Evolutionary conservation across 2,329 filamentous ascomycete genomes (phyloP).

Genomic region (Neospermospora avenae): DNA sequence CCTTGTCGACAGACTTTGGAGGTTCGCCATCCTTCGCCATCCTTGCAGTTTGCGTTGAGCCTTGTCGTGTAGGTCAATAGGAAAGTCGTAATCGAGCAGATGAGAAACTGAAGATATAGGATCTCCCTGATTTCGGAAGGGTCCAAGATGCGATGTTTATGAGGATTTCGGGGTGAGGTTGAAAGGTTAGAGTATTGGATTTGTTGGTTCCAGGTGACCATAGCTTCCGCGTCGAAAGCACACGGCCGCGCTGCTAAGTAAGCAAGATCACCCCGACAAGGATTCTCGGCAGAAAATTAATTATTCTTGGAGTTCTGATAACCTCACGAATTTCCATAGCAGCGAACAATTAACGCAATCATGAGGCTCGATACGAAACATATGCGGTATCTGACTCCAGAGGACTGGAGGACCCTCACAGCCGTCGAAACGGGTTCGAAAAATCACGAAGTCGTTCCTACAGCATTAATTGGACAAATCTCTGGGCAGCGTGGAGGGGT

Average conservation of each 20-base stretch:
- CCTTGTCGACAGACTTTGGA: conserved; percentile 83
- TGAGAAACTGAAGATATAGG: not conserved
- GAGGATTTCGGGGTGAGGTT: conserved; percentile 28
- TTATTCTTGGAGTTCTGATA: not conserved
- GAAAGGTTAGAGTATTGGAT: conserved; percentile 9
- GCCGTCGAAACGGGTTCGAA: conserved; percentile 91
- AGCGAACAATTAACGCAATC: conserved; percentile 17
- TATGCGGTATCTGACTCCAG: conserved; percentile 84
- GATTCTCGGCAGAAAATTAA: conserved; percentile 25
- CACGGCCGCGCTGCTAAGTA: conserved; percentile 21
- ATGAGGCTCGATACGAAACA: conserved; percentile 97
- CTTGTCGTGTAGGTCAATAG: conserved; percentile 1
- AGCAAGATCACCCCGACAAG: conserved; percentile 21
- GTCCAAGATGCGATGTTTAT: conserved; percentile 26
- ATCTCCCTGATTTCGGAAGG: conserved; percentile 2
- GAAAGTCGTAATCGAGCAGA: conserved; percentile 7
- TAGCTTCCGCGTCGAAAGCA: conserved; percentile 35
- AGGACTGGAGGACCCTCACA: conserved; percentile 94
- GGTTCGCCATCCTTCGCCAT: conserved; percentile 96
- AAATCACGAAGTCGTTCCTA: conserved; percentile 96
- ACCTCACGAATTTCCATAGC: conserved; percentile 4
- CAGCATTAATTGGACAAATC: conserved; percentile 79
- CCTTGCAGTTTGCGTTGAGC: conserved; percentile 6
- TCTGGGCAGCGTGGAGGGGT: conserved; percentile 80
- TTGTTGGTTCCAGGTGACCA: conserved; percentile 28